Evolutionary conservation across 2,329 filamentous ascomycete species (phyloP).

Genomic region (Ramichloridium luteum): DNA sequence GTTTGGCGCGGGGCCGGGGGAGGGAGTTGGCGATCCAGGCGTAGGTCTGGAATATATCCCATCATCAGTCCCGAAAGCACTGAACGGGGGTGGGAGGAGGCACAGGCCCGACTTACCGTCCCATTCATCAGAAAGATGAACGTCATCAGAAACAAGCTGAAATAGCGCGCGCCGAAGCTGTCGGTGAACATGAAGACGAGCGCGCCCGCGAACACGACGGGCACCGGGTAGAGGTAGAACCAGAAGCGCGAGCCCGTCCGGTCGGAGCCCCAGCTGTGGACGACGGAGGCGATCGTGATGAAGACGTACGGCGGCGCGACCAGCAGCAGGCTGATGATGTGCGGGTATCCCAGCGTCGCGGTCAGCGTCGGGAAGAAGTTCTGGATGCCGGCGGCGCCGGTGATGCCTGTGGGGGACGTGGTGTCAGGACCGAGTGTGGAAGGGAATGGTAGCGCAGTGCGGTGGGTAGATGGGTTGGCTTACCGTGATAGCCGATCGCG

Average conservation of each 20-base stretch:
- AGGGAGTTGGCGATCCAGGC: constrained; percentile 70
- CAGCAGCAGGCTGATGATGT: constrained; percentile 38
- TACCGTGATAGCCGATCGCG: constrained; percentile 34
- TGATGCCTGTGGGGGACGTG: constrained; percentile 25
- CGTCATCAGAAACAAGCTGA: constrained; percentile 42
- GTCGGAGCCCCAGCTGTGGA: constrained; percentile 36
- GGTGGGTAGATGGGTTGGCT: too few relatives aligned
- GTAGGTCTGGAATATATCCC: constrained; percentile 31
- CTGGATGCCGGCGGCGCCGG: constrained; percentile 40
- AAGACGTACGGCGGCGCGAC: constrained; percentile 44
- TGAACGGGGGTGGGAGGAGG: background rate
- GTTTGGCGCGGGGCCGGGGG: constrained; percentile 63
- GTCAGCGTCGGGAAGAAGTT: constrained; percentile 46
- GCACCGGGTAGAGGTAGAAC: constrained; percentile 42
- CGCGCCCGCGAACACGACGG: constrained; percentile 39
- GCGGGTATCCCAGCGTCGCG: constrained; percentile 31
- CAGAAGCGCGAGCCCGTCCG: constrained; percentile 36
- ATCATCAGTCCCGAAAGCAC: background rate
- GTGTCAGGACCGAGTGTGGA: background rate
- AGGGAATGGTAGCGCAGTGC: too few relatives aligned
- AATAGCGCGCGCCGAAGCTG: constrained; percentile 42
- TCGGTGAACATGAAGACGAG: constrained; percentile 43
- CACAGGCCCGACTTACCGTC: constrained; percentile 21
- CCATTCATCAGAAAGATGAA: constrained; percentile 46
- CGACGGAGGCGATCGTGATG: constrained; percentile 38